Evolutionary conservation across 2,329 filamentous ascomycete species (phyloP), one percentile per base, ranked within the genome.

Genomic region (Ceratocystiopsis brevicomis): DNA sequence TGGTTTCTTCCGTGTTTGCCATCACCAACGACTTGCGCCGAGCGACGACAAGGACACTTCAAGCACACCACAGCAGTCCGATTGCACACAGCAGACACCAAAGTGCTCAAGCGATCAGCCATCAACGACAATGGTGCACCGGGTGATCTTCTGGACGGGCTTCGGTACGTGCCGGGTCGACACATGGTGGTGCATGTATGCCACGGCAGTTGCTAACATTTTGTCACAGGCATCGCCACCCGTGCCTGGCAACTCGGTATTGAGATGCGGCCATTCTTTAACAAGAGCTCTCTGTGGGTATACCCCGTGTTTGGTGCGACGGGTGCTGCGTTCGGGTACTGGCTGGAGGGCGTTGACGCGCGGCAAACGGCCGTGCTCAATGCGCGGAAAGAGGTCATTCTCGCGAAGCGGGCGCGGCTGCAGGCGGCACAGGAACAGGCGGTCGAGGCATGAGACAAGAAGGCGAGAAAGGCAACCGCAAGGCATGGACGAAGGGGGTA

Each of bases 221-320:
- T 16, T 9, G 10, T 36, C 34, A 21, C 54, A 98, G 90, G 90
- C 69, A 66, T 95, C 56, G 86, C 82, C 58, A 81, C 87, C 58
- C 83, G 88, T 55, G 74, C 90, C 63, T 95, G 87, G 84, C 90
- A 96, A 65, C 79, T 98, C 60, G 90, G 88, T 57, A 90, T 98
- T 61, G 86, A 98, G 68, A 94, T 93, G 86, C 85, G 87, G 49
- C 90, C 88, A 42, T 79, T 95, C 62, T 84, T 96, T 72, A 78
- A 81, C 65, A 76, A 71, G 57, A 71, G 80, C 59, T 81, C 81
- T 44, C 75, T 94, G 56, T 92, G 85, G 81, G 85, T 77, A 42
- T 98, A 94, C 67, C 90, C 90, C 44, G 65, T 88, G 53, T 98
- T 90, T 64, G 87, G 78, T 46, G 73, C 73, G 53, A 75, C 85